Evolutionary conservation across 352 stramenopile genomes (phyloP).

Genomic region (Phytophthora melonis): DNA sequence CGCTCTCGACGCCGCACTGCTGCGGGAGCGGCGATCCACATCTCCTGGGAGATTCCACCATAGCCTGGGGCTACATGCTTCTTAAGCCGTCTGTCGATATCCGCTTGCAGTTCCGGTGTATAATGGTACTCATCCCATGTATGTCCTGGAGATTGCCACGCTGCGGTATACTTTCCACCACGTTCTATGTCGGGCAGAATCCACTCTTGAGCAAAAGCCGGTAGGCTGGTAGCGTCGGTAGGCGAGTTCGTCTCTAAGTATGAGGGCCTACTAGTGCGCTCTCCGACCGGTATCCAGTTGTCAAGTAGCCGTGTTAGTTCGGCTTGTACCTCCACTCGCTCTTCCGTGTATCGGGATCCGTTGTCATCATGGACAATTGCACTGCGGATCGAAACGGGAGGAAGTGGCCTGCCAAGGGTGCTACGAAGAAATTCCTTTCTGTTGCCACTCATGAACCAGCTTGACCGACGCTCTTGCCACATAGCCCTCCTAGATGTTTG

Average conservation of each 20-base stretch:
- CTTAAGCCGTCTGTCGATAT: background rate
- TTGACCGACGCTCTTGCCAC: background rate
- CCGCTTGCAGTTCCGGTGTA: background rate
- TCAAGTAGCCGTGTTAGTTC: background rate
- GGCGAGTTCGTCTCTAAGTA: background rate
- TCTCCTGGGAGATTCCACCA: no score
- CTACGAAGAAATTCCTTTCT: background rate
- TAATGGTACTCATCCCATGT: background rate
- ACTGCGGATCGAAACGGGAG: background rate
- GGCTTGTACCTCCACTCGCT: background rate
- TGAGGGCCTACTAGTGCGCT: no score
- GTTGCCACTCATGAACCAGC: background rate
- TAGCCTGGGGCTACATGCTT: background rate
- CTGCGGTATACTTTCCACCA: background rate
- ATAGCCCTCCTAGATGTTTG: background rate
- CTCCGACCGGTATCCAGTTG: background rate
- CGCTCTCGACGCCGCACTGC: no score
- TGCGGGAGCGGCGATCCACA: no score
- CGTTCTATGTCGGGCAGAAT: background rate
- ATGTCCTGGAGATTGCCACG: background rate
- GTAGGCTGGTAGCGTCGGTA: background rate
- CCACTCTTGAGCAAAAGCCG: background rate
- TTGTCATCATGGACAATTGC: background rate
- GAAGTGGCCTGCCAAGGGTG: background rate
- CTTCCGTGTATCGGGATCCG: background rate